Conservation (phyloP, 2,329 filamentous ascomycete genomes). For the Westerdykella aurantiaca region DNA sequence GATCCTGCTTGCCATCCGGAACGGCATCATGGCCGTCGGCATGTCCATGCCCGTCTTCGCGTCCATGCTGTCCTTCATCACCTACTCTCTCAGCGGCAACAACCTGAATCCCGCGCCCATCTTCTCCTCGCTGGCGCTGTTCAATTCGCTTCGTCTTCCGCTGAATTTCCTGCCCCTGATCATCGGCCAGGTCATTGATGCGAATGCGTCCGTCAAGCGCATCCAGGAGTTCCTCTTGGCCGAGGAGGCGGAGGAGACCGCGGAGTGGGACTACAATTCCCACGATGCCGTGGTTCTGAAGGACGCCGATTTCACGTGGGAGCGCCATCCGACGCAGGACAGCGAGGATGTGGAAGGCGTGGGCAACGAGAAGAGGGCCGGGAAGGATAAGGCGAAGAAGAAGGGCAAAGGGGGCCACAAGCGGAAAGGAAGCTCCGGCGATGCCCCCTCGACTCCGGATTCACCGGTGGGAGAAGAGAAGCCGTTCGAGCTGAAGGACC, state of each 20-base stretch:
- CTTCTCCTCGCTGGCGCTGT: constrained; percentile 89
- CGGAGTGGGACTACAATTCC: constrained; percentile 50
- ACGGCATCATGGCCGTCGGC: constrained; percentile 76
- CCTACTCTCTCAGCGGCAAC: constrained; percentile 60
- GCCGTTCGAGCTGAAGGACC: constrained; percentile 65
- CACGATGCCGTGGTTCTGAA: constrained; percentile 61
- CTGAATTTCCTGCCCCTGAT: constrained; percentile 84
- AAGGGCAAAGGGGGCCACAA: constrained; percentile 45
- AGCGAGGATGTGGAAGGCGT: constrained; percentile 22
- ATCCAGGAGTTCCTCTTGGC: constrained; percentile 84
- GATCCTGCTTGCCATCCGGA: constrained; percentile 72
- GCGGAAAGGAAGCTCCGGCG: constrained; percentile 36
- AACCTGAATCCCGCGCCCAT: constrained; percentile 67
- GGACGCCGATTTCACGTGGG: constrained; percentile 81
- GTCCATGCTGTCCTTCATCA: constrained; percentile 92
- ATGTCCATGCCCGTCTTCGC: constrained; percentile 89
- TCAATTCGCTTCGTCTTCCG: constrained; percentile 85
- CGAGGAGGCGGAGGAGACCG: constrained; percentile 75
- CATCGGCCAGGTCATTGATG: constrained; percentile 84
- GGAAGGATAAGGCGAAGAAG: constrained; percentile 41
- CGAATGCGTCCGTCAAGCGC: constrained; percentile 74
- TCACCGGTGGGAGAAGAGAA: constrained; percentile 45
- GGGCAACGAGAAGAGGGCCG: not conserved
- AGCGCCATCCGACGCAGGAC: constrained; percentile 55
- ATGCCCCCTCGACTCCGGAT: constrained; percentile 50